phyloP scores from a whole-genome alignment of 2,329 filamentous ascomycete genomes.

The Fusarium solani-melongenae region DNA sequence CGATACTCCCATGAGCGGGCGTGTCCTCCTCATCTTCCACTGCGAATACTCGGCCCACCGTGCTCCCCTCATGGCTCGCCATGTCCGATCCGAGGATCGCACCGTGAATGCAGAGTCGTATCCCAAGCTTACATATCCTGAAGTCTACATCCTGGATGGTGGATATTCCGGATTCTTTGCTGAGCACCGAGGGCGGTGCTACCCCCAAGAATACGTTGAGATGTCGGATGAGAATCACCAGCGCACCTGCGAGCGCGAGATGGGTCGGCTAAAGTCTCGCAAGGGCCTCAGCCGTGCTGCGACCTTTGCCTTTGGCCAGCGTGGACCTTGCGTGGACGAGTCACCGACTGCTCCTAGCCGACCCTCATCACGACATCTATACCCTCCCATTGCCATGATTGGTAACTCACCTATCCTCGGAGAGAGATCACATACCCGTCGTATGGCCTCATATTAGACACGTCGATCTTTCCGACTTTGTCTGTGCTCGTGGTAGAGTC shows the following conservation, averaged over 20 bases:
- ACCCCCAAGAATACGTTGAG: slow-evolving; percentile 94
- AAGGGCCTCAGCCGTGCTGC: slow-evolving; percentile 87
- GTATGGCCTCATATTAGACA: slow-evolving; percentile 72
- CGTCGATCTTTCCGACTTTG: slow-evolving; percentile 33
- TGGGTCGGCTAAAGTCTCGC: slow-evolving; percentile 91
- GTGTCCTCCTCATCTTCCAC: slow-evolving; percentile 89
- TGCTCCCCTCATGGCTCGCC: slow-evolving; percentile 95
- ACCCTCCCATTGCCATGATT: slow-evolving; percentile 57
- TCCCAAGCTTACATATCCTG: slow-evolving; percentile 90
- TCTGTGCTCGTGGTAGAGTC: slow-evolving; percentile 42
- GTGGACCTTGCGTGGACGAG: slow-evolving; percentile 64
- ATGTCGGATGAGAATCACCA: slow-evolving; percentile 95
- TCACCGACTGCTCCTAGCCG: slow-evolving; percentile 69
- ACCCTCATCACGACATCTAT: slow-evolving; percentile 48
- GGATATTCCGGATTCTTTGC: slow-evolving; percentile 95
- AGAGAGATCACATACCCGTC: slow-evolving; percentile 66
- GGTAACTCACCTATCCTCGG: slow-evolving; percentile 56
- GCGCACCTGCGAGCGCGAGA: slow-evolving; percentile 91
- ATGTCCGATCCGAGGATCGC: slow-evolving; percentile 90
- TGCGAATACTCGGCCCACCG: slow-evolving; percentile 99
- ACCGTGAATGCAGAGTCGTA: slow-evolving; percentile 87
- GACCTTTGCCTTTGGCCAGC: slow-evolving; percentile 94
- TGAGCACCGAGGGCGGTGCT: slow-evolving; percentile 82
- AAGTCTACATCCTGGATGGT: slow-evolving; percentile 96
- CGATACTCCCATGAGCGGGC: slow-evolving; percentile 70